These are phyloP conservation scores for Kodamaea laetipori DNA, from an alignment of 805 yeast genomes.

Conservation along the genomic window DNA sequence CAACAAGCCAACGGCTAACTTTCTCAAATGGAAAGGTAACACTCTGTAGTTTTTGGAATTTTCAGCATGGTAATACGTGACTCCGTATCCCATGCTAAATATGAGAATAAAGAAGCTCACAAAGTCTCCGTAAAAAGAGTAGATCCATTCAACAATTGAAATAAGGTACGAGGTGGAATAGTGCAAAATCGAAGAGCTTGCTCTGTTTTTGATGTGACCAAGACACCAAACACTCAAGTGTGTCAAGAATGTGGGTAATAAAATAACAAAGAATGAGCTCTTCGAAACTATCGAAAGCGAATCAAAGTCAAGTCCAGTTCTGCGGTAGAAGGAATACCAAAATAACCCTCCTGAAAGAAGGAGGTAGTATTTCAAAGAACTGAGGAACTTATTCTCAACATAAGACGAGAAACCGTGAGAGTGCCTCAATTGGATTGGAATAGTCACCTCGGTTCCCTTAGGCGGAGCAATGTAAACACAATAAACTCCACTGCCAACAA, in stretches of 20 bases:
- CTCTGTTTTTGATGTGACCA: conserved; percentile 16
- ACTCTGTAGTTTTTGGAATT: conserved; percentile 25
- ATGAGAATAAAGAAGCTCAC: conserved; percentile 21
- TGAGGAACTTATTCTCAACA: conserved; percentile 18
- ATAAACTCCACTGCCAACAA: conserved; percentile 26
- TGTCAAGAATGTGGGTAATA: conserved; percentile 20
- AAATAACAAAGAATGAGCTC: conserved; percentile 27
- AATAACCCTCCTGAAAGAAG: conserved; percentile 24
- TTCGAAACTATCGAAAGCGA: conserved; percentile 32
- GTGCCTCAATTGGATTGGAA: conserved; percentile 24
- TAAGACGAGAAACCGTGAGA: conserved; percentile 28
- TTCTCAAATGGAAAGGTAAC: conserved; percentile 18
- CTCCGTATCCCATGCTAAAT: conserved; percentile 41
- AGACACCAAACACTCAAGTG: too few species aligned
- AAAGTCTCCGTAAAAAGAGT: conserved; percentile 7
- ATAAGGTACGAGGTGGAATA: neutral
- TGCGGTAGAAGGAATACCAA: conserved; percentile 24
- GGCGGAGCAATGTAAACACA: conserved; percentile 35
- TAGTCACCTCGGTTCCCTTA: conserved; percentile 12
- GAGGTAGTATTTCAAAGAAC: conserved; percentile 13
- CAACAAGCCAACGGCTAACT: neutral
- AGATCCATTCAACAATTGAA: conserved; percentile 3
- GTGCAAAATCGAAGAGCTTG: conserved; percentile 8
- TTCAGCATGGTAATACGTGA: conserved; percentile 28
- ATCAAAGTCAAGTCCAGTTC: conserved; percentile 29